phyloP scores from a whole-genome alignment of 192 early-diverging fungal species.

The Geosiphon pyriformis region DNA sequence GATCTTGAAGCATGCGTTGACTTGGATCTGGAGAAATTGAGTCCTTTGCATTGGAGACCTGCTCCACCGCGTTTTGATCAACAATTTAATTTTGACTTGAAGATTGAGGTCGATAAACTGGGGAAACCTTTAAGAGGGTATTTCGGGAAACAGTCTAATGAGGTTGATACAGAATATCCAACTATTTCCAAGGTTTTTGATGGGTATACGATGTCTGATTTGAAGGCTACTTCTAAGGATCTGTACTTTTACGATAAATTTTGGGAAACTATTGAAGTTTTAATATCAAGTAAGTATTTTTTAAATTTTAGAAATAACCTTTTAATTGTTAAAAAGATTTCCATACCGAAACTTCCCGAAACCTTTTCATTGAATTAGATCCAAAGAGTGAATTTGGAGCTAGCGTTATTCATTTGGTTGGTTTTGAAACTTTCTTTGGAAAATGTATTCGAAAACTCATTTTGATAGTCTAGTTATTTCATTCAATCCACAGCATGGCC shows the following conservation, averaged over 20 bases:
- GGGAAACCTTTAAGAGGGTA: no score
- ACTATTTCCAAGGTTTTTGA: slow-evolving; percentile 58
- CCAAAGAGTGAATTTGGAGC: no score
- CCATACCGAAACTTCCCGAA: neutral
- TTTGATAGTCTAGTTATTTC: no score
- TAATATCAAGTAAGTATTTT: slow-evolving; percentile 29
- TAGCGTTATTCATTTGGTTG: no score
- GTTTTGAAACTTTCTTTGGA: no score
- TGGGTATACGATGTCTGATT: slow-evolving; percentile 34
- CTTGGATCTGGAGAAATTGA: slow-evolving; percentile 28
- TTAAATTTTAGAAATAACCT: no score
- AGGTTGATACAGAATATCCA: slow-evolving; percentile 64
- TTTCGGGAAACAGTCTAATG: slow-evolving; percentile 35
- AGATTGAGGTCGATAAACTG: slow-evolving; percentile 12
- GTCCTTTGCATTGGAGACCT: slow-evolving; percentile 13
- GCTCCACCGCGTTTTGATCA: slow-evolving; percentile 5
- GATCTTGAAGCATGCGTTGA: slow-evolving; percentile 26
- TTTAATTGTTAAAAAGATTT: neutral
- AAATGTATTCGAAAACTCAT: no score
- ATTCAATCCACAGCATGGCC: slow-evolving; percentile 43
- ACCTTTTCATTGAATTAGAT: no score
- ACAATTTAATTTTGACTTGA: slow-evolving; percentile 1
- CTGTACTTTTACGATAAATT: slow-evolving; percentile 35
- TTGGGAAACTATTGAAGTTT: slow-evolving; percentile 24
- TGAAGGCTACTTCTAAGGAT: slow-evolving; percentile 57